Conservation (phyloP, 2,329 filamentous ascomycete species). For the Fusarium pseudonygamai region DNA sequence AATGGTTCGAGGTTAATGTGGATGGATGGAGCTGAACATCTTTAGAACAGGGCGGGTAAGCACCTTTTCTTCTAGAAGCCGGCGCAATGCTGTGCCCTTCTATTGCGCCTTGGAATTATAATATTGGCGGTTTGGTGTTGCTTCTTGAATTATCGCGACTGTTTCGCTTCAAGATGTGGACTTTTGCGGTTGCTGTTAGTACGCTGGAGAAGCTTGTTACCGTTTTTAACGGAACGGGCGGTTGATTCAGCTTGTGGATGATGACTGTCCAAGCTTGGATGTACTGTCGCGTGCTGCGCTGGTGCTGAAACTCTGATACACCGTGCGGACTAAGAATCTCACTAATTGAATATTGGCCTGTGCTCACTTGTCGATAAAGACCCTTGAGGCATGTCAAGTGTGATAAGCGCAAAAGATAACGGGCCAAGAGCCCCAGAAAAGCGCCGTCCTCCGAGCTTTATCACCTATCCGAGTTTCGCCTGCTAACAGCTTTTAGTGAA, state of each 20-base stretch:
- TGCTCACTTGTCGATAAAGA: slow-evolving; percentile 19
- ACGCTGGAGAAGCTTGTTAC: neutral
- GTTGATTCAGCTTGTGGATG: slow-evolving; percentile 11
- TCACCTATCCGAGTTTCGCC: slow-evolving; percentile 31
- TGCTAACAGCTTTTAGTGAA: slow-evolving; percentile 46
- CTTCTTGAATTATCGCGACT: neutral
- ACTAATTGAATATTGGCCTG: slow-evolving; percentile 6
- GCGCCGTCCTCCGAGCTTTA: slow-evolving; percentile 11
- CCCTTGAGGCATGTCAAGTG: slow-evolving; percentile 1
- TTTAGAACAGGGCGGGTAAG: neutral
- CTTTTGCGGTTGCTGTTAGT: neutral
- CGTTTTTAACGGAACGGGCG: neutral
- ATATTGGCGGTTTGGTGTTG: neutral
- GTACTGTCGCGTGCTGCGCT: slow-evolving; percentile 8
- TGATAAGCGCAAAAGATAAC: slow-evolving; percentile 25
- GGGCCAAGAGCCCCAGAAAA: slow-evolving; percentile 15
- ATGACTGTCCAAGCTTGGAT: neutral
- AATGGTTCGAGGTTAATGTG: neutral
- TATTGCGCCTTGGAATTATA: neutral
- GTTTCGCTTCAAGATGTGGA: neutral
- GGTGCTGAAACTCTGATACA: slow-evolving; percentile 2
- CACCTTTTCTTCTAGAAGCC: neutral
- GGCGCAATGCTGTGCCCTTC: neutral
- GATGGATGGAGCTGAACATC: slow-evolving; percentile 1
- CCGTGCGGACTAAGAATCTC: slow-evolving; percentile 5